Conservation (phyloP, 352 stramenopile species). For the Halophytophthora batemanensis region DNA sequence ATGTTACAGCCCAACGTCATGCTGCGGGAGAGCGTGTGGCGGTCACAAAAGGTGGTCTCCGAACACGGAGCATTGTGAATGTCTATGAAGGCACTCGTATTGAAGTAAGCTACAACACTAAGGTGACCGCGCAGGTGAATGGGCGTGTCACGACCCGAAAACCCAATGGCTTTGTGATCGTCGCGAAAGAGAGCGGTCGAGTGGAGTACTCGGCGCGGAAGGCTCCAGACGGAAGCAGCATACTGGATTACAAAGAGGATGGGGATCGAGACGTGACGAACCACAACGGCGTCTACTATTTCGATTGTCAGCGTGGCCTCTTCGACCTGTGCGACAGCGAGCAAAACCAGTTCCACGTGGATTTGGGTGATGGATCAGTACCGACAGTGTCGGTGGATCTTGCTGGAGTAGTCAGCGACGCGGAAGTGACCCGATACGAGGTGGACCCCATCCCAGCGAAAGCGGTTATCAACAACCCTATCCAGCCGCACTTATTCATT, state of each 20-base stretch:
- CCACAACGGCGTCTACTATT: slow-evolving; percentile 73
- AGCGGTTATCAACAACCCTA: slow-evolving; percentile 73
- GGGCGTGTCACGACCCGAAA: slow-evolving; percentile 52
- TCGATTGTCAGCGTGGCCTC: slow-evolving; percentile 45
- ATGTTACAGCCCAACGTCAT: slow-evolving; percentile 53
- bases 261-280: slow-evolving; percentile 56
- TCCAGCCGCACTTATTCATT: slow-evolving; percentile 68
- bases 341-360: slow-evolving; percentile 61
- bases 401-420: slow-evolving; percentile 53
- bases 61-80: slow-evolving; percentile 47
- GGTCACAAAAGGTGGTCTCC: slow-evolving; percentile 69
- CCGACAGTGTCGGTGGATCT: slow-evolving; percentile 44
- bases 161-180: slow-evolving; percentile 36
- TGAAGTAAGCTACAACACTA: slow-evolving; percentile 72
- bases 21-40: slow-evolving; percentile 52
- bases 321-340: slow-evolving; percentile 70
- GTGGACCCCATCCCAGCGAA: slow-evolving; percentile 48
- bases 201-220: slow-evolving; percentile 39
- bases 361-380: slow-evolving; percentile 27
- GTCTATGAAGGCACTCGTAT: slow-evolving; percentile 56
- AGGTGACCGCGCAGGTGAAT: slow-evolving; percentile 73
- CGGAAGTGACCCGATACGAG: slow-evolving; percentile 43
- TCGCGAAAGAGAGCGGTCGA: slow-evolving; percentile 70
- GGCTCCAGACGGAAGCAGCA: background rate
- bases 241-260: slow-evolving; percentile 33